phyloP scores from a whole-genome alignment of 805 yeast species.

The Diddensiella caesifluorescens region DNA sequence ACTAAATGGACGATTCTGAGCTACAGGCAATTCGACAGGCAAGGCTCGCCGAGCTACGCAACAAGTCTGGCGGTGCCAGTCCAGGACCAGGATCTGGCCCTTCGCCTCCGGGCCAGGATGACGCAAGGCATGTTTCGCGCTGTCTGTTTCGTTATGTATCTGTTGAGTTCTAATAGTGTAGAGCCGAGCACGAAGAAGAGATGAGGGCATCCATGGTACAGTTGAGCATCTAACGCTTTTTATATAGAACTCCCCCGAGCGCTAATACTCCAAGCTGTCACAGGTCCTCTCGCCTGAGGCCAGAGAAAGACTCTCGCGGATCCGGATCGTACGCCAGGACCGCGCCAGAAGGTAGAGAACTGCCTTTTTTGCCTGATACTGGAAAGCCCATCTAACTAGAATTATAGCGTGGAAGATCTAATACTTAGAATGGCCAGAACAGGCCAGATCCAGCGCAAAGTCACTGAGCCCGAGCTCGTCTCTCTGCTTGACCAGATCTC shows the following conservation, averaged over 20 bases:
- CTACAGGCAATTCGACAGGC: constrained; percentile 88
- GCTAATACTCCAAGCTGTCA: constrained; percentile 38
- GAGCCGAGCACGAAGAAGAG: constrained; percentile 34
- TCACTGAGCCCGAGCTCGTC: constrained; percentile 79
- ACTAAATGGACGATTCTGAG: constrained; percentile 78
- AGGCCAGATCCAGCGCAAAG: constrained; percentile 69
- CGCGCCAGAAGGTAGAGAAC: constrained; percentile 62
- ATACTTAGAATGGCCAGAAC: constrained; percentile 63
- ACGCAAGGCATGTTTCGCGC: neutral
- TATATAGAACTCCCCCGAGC: too few relatives aligned
- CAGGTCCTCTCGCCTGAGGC: constrained; percentile 79
- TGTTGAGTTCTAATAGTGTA: neutral
- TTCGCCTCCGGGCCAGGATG: neutral
- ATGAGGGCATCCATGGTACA: constrained; percentile 33
- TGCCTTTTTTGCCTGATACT: neutral
- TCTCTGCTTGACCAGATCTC: constrained; percentile 78
- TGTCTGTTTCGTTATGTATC: neutral
- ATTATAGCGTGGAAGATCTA: constrained; percentile 61
- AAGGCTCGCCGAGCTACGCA: constrained; percentile 81
- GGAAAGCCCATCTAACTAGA: neutral
- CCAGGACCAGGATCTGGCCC: constrained; percentile 13
- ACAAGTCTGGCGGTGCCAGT: constrained; percentile 35
- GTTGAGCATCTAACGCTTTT: too few relatives aligned
- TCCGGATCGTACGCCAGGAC: constrained; percentile 84
- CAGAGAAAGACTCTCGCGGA: constrained; percentile 79